A percentile compares a stretch with the other conserved stretches of the same genome.
Conservation (phyloP, 202 grass and related monocot species). For the Alloteropsis angusta region DNA sequence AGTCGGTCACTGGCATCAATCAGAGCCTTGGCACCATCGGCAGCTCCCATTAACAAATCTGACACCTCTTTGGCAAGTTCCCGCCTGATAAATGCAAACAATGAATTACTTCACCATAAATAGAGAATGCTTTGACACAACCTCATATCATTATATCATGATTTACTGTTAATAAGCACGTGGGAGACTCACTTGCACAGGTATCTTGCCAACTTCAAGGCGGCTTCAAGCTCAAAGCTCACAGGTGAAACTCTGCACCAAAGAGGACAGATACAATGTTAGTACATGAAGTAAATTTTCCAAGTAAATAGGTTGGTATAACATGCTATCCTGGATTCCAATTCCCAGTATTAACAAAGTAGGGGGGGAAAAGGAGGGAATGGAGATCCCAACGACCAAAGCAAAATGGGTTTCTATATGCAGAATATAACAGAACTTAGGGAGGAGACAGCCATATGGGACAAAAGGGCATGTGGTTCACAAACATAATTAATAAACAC, state of each 20-base stretch:
- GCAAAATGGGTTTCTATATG: neutral
- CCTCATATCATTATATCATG: conserved; percentile 2
- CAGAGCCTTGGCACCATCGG: conserved; percentile 90
- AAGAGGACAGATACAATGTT: conserved; percentile 12
- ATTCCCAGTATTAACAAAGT: neutral
- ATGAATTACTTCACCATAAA: neutral
- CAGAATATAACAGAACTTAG: conserved; percentile 11
- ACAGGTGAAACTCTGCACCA: conserved; percentile 89
- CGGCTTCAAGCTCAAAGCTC: conserved; percentile 98
- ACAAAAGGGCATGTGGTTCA: neutral
- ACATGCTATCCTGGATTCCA: neutral
- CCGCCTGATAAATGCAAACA: conserved; percentile 35
- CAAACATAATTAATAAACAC: neutral
- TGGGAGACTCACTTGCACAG: conserved; percentile 59
- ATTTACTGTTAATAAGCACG: neutral
- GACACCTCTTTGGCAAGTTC: conserved; percentile 88
- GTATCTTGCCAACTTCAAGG: conserved; percentile 93
- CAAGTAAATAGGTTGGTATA: conserved; percentile 2
- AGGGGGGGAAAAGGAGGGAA: neutral
- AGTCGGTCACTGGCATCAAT: conserved; percentile 91
- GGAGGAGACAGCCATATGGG: neutral
- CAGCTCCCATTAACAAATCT: conserved; percentile 96
- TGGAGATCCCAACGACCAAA: neutral
- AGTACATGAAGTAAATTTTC: neutral
- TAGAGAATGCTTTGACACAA: conserved; percentile 12